Evolutionary conservation across 1,284 basidiomycete species (phyloP).

Genomic region (Blastosporella zonata): DNA sequence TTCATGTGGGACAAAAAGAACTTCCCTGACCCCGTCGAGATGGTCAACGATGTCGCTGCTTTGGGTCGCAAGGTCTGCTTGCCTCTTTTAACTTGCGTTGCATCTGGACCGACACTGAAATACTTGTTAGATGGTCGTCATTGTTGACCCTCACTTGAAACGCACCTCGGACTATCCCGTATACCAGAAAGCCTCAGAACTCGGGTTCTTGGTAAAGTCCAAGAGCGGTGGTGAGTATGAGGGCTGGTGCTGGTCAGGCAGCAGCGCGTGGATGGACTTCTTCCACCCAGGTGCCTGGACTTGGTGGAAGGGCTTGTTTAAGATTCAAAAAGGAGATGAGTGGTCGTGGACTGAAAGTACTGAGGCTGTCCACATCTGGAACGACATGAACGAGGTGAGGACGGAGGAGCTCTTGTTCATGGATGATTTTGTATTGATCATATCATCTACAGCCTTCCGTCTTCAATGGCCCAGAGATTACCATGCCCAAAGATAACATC

Average conservation of each 20-base stretch:
- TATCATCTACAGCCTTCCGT: conserved; percentile 72
- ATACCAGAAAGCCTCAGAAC: conserved; percentile 82
- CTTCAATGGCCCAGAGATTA: conserved; percentile 98
- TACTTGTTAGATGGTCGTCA: conserved; percentile 83
- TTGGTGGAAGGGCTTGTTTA: conserved; percentile 90
- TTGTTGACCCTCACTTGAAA: conserved; percentile 96
- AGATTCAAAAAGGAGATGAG: conserved; percentile 46
- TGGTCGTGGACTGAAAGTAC: conserved; percentile 80
- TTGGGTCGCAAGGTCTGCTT: conserved; percentile 76
- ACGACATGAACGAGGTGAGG: conserved; percentile 97
- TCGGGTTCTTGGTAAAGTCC: conserved; percentile 80
- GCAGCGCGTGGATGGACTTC: conserved; percentile 95
- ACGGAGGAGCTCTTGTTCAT: background rate
- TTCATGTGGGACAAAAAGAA: conserved; percentile 94
- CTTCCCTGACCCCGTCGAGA: conserved; percentile 93
- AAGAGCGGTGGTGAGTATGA: conserved; percentile 84
- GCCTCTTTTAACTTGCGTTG: conserved; percentile 1
- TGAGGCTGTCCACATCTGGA: conserved; percentile 88
- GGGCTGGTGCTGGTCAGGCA: conserved; percentile 98
- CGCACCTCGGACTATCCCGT: conserved; percentile 78
- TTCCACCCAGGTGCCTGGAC: conserved; percentile 90
- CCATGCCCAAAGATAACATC: conserved; percentile 91
- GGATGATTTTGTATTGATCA: background rate
- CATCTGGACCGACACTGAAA: background rate
- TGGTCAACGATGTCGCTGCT: conserved; percentile 88